Evolutionary conservation across 2,329 filamentous ascomycete genomes (phyloP), one percentile per base, ranked within the genome.

Genomic region (Aulographum hederae): DNA sequence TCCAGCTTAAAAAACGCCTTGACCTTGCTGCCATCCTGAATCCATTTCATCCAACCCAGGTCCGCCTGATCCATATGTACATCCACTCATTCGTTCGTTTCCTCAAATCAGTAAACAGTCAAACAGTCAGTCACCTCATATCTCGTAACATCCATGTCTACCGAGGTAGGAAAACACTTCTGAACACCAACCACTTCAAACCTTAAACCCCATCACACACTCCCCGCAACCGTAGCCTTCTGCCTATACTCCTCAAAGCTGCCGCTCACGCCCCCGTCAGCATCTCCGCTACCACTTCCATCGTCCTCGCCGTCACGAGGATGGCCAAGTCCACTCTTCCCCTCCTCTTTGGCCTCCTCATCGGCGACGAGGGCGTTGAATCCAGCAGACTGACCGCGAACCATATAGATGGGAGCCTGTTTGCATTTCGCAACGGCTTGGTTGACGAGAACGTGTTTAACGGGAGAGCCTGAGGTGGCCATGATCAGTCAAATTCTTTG

Each of bases 191-290:
- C n/a, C n/a, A n/a, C n/a, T n/a, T n/a, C n/a, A n/a, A n/a, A n/a
- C n/a, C n/a, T n/a, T n/a, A n/a, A n/a, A n/a, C n/a, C n/a, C n/a
- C n/a, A n/a, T n/a, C n/a, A 36, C 26, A 30, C 26, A 16, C 23
- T 51, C 11, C 52, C 52, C 6, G 44, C 51, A 13, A 48, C 52
- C 20, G 40, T 43, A 17, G 45, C 46, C 40, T 54, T 59, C 39
- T 54, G 51, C 33, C 58, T 46, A 43, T 60, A 63, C 42, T 63
- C 57, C 41, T 62, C 54, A 40, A 63, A 62, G 4, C 43, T 49
- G 43, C 34, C 48, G 36, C 37, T 45, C 41, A 21, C 45, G 36
- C 32, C 44, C 37, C 34, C 27, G 45, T 31, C 31, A 29, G 37
- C 6, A 33, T 37, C 28, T 46, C 45, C 26, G 37, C 37, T 12